Percentiles rank a stretch among this genome's conserved stretches.
Conservation (phyloP, 2,329 filamentous ascomycete genomes). For the Epichloe aotearoae region DNA sequence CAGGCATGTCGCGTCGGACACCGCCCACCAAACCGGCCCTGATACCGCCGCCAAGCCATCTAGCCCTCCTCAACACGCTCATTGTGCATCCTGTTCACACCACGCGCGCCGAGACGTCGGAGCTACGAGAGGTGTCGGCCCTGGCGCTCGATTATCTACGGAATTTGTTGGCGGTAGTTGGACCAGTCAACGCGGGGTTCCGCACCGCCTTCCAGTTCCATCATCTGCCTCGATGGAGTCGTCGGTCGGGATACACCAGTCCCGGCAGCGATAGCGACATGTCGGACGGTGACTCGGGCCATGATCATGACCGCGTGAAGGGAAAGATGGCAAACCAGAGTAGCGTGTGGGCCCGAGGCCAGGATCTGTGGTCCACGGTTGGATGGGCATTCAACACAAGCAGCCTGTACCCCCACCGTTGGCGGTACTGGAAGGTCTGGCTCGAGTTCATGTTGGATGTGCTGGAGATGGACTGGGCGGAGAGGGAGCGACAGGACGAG, state of each 20-base stretch:
- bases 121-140: constrained; percentile 49
- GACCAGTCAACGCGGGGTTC: constrained; percentile 57
- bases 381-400: constrained; percentile 95
- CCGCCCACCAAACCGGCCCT: constrained; percentile 31
- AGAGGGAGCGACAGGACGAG: constrained; percentile 37
- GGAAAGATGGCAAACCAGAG: constrained; percentile 48
- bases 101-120: constrained; percentile 50
- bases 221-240: constrained; percentile 16
- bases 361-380: constrained; percentile 78
- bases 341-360: constrained; percentile 60
- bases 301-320: constrained; percentile 39
- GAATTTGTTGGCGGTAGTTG: constrained; percentile 49
- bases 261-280: constrained; percentile 29
- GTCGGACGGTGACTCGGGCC: constrained; percentile 27
- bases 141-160: constrained; percentile 59
- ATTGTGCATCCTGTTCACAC: constrained; percentile 70
- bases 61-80: constrained; percentile 70
- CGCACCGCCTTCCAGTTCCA: constrained; percentile 60
- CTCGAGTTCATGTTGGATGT: constrained; percentile 67
- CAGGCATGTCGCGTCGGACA: constrained; percentile 28
- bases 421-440: constrained; percentile 73
- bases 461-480: constrained; percentile 56
- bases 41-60: constrained; percentile 56
- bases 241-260: constrained; percentile 22
- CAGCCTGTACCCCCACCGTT: constrained; percentile 55